Evolutionary conservation across 805 yeast genomes (phyloP).

Genomic region (Yarrowia sp.): DNA sequence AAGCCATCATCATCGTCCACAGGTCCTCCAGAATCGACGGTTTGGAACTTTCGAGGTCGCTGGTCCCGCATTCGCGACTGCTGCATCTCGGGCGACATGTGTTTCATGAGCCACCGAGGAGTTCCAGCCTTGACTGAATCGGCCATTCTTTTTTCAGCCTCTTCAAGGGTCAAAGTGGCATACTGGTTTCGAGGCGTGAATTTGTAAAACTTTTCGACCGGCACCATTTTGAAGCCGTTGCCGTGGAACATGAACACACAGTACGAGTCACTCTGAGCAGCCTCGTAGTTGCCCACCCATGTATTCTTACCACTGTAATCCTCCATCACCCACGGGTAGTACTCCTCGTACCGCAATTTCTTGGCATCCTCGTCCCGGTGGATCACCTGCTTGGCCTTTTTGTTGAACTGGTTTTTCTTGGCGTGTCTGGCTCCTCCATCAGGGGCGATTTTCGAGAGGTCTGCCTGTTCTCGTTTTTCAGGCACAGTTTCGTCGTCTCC

Average conservation of each 20-base stretch:
- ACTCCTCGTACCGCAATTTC: constrained; percentile 88
- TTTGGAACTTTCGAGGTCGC: constrained; percentile 45
- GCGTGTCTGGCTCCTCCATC: constrained; percentile 83
- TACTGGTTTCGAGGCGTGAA: constrained; percentile 92
- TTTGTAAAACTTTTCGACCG: constrained; percentile 89
- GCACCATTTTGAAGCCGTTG: constrained; percentile 88
- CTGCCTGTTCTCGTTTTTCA: constrained; percentile 38
- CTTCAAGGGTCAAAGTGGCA: constrained; percentile 90
- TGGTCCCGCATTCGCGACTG: constrained; percentile 49
- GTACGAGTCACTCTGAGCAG: constrained; percentile 81
- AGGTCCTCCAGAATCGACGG: constrained; percentile 47
- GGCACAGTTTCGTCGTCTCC: constrained; percentile 30
- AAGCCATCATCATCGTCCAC: constrained; percentile 42
- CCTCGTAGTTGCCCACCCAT: constrained; percentile 95
- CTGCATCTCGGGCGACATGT: constrained; percentile 63
- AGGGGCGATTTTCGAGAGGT: constrained; percentile 66
- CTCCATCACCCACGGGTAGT: constrained; percentile 97
- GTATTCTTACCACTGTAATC: constrained; percentile 93
- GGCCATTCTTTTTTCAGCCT: constrained; percentile 88
- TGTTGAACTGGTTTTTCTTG: constrained; percentile 57
- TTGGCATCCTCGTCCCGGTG: constrained; percentile 80
- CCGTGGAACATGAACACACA: constrained; percentile 81
- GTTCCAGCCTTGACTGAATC: constrained; percentile 63
- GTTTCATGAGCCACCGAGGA: constrained; percentile 95
- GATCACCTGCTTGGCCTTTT: constrained; percentile 81